Percentiles rank a stretch among this genome's conserved stretches.
Conservation (phyloP, 495 filamentous ascomycete genomes). For the Pyrenula massariospora region DNA sequence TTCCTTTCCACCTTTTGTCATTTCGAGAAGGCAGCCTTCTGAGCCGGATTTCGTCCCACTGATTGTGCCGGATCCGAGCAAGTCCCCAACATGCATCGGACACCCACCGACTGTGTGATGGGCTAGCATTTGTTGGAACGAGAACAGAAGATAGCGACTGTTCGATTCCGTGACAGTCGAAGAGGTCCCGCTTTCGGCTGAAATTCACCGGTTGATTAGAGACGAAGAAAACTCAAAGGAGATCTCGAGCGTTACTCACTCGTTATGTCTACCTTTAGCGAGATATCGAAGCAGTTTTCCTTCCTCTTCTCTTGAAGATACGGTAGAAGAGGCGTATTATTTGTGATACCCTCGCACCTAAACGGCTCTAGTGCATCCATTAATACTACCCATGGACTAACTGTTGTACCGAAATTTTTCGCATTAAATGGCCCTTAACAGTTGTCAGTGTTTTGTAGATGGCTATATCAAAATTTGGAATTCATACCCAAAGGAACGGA, state of each 20-base stretch:
- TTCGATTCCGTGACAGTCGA: conserved; percentile 55
- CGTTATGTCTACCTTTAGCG: conserved; percentile 61
- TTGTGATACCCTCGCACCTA: conserved; percentile 45
- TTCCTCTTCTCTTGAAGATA: conserved; percentile 54
- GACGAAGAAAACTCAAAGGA: neutral
- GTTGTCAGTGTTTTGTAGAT: conserved; percentile 24
- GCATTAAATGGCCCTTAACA: conserved; percentile 36
- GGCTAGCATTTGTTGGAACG: conserved; percentile 88
- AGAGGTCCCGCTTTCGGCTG: conserved; percentile 44
- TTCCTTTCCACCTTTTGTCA: conserved; percentile 56
- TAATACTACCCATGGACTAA: conserved; percentile 82
- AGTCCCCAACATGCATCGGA: conserved; percentile 66
- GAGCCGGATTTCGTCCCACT: conserved; percentile 52
- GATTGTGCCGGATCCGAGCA: conserved; percentile 85
- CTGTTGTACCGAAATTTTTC: conserved; percentile 88
- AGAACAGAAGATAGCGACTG: conserved; percentile 69
- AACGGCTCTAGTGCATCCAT: conserved; percentile 73
- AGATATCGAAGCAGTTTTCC: conserved; percentile 61
- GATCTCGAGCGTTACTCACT: conserved; percentile 26
- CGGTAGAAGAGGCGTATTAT: conserved; percentile 49
- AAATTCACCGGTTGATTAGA: neutral
- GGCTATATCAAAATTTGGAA: conserved; percentile 15
- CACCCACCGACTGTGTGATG: conserved; percentile 86
- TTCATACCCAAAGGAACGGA: conserved; percentile 67
- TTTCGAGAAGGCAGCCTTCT: conserved; percentile 71